phyloP scores from a whole-genome alignment of 257 asterid species.

The Ligustrum vulgare region DNA sequence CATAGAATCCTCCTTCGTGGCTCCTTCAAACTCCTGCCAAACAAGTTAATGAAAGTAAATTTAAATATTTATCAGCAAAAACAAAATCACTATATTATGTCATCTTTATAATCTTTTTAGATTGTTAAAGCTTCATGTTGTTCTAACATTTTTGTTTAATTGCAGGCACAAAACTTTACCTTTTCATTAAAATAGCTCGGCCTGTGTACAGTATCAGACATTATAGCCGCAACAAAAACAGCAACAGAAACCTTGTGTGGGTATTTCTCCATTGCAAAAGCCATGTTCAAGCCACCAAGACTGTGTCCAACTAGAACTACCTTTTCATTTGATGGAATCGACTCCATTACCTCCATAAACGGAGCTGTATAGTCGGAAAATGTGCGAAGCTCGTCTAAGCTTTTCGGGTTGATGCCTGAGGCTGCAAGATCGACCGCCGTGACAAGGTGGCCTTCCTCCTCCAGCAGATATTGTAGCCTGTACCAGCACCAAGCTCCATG shows the following conservation, averaged over 20 bases:
- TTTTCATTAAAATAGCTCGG: too few relatives aligned
- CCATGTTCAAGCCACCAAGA: constrained; percentile 45
- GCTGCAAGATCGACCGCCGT: constrained; percentile 58
- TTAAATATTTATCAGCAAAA: too few relatives aligned
- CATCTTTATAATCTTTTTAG: too few relatives aligned
- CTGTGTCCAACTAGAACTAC: constrained; percentile 64
- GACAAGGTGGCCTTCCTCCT: constrained; percentile 27
- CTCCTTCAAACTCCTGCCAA: too few relatives aligned
- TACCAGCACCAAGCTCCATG: too few relatives aligned
- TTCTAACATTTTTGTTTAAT: too few relatives aligned
- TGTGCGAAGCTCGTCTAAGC: constrained; percentile 28
- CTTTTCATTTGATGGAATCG: constrained; percentile 37
- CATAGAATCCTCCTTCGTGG: too few relatives aligned
- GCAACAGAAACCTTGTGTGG: constrained; percentile 44
- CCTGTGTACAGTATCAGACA: constrained; percentile 42
- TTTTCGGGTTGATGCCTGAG: constrained; percentile 41
- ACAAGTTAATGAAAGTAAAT: too few relatives aligned
- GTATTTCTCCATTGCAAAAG: constrained; percentile 44
- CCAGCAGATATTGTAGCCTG: too few relatives aligned
- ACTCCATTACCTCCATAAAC: constrained; percentile 39
- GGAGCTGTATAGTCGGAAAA: constrained; percentile 48
- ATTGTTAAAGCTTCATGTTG: too few relatives aligned
- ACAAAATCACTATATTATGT: too few relatives aligned
- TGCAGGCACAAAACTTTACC: too few relatives aligned
- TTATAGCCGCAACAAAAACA: constrained; percentile 47